A percentile compares a stretch with the other conserved stretches of the same genome.
Conservation (phyloP, 108 stramenopile species). For the Nitzschia putrida region DNA sequence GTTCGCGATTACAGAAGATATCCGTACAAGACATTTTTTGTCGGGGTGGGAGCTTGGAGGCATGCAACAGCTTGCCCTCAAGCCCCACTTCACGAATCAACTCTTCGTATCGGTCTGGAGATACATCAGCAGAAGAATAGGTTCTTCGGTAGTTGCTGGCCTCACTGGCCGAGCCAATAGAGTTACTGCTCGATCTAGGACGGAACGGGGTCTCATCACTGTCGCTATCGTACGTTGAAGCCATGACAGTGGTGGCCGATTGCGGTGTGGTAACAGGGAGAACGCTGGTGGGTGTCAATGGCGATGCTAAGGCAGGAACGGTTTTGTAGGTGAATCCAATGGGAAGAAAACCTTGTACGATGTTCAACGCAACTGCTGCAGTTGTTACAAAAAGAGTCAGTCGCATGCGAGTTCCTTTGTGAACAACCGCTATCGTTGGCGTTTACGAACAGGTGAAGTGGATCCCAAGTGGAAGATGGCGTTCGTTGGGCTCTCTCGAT, state of each 20-base stretch:
- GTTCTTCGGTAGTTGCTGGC: neutral
- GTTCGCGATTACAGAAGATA: conserved; percentile 94
- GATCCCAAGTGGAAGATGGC: too few species aligned
- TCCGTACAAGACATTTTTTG: conserved; percentile 55
- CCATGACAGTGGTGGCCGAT: neutral
- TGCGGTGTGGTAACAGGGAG: neutral
- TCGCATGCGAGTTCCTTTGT: too few species aligned
- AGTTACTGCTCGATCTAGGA: neutral
- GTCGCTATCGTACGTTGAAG: neutral
- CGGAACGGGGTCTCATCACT: neutral
- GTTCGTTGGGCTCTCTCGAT: too few species aligned
- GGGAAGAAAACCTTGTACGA: too few species aligned
- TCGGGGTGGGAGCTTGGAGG: conserved; percentile 42
- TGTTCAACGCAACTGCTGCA: too few species aligned
- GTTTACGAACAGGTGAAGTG: too few species aligned
- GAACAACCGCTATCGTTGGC: too few species aligned
- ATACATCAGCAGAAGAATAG: conserved; percentile 1
- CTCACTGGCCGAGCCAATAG: neutral
- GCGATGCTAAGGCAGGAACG: too few species aligned
- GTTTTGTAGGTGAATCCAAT: too few species aligned
- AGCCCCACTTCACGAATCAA: conserved; percentile 35
- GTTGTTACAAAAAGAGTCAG: too few species aligned
- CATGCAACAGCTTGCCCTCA: conserved; percentile 40
- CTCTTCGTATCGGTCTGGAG: conserved; percentile 22
- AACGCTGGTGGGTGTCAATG: too few species aligned